Percentiles rank a stretch among this genome's conserved stretches.
phyloP scores from a whole-genome alignment of 2,329 filamentous ascomycete species.

The Aspergillus aculeatinus region DNA sequence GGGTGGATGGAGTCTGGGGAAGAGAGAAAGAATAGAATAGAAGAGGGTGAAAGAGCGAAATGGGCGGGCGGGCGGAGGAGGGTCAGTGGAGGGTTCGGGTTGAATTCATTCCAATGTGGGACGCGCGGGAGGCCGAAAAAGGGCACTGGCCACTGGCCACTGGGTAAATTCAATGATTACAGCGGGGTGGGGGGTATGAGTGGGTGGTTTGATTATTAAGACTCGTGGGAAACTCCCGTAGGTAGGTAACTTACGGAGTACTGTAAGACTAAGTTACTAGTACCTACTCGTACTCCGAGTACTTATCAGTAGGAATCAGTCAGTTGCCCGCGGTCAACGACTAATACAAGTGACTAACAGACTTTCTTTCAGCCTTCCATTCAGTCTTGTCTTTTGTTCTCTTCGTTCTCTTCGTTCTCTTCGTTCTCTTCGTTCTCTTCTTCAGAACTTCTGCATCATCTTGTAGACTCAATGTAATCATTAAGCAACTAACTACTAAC shows the following conservation, averaged over 20 bases:
- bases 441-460: no score
- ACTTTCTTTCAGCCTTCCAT: no score
- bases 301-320: background rate
- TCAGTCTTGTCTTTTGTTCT: no score
- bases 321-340: background rate
- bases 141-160: constrained; percentile 10
- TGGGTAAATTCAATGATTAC: constrained; percentile 8
- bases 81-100: background rate
- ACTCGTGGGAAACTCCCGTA: background rate
- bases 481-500: no score
- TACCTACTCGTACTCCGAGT: no score
- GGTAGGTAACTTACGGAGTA: no score
- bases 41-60: constrained; percentile 5
- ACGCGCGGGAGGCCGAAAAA: constrained; percentile 12
- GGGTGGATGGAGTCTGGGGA: background rate
- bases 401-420: no score
- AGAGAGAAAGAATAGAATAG: background rate
- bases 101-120: constrained; percentile 9
- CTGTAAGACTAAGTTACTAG: no score
- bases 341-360: constrained; percentile 5
- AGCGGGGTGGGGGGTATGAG: background rate
- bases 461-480: no score
- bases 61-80: constrained; percentile 1
- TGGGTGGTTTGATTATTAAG: constrained; percentile 8
- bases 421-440: no score